These are phyloP conservation scores for Lactarius quietus DNA, from an alignment of 768 basidiomycete species.

Conservation along the genomic window DNA sequence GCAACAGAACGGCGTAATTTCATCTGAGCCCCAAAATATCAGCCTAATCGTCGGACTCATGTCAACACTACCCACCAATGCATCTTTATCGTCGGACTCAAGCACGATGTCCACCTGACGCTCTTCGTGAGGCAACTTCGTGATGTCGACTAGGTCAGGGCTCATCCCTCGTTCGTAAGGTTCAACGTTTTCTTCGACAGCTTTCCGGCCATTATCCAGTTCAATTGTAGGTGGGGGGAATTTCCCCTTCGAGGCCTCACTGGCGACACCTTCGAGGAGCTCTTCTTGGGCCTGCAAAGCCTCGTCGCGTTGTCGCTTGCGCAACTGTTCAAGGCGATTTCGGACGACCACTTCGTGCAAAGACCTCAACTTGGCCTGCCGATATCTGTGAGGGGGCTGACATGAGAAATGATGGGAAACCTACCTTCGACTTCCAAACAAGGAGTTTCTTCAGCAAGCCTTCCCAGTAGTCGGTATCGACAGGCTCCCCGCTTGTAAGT, in stretches of 20 bases:
- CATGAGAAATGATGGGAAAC: slow-evolving; percentile 2
- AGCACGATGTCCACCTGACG: slow-evolving; percentile 75
- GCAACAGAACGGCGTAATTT: slow-evolving; percentile 77
- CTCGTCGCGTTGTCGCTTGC: slow-evolving; percentile 94
- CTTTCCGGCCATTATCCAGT: slow-evolving; percentile 35
- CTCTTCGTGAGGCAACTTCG: slow-evolving; percentile 69
- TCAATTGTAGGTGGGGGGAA: slow-evolving; percentile 39
- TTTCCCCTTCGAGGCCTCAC: slow-evolving; percentile 48
- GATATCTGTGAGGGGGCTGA: slow-evolving; percentile 14
- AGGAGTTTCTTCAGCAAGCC: slow-evolving; percentile 83
- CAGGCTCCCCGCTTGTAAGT: slow-evolving; percentile 85
- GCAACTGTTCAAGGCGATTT: slow-evolving; percentile 93
- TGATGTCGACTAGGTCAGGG: slow-evolving; percentile 70
- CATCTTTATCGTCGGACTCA: slow-evolving; percentile 57
- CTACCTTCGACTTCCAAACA: slow-evolving; percentile 96
- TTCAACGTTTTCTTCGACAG: slow-evolving; percentile 61
- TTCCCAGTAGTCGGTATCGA: slow-evolving; percentile 99
- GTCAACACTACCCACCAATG: slow-evolving; percentile 40
- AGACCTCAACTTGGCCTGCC: slow-evolving; percentile 82
- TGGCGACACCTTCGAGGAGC: slow-evolving; percentile 72
- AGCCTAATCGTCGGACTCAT: slow-evolving; percentile 9
- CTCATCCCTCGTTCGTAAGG: slow-evolving; percentile 85
- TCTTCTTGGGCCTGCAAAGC: slow-evolving; percentile 93
- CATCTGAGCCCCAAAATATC: slow-evolving; percentile 47
- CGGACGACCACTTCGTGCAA: slow-evolving; percentile 96